Percentiles rank a stretch among this genome's conserved stretches.
These are phyloP conservation scores for Hanseniaspora sp. DNA, from an alignment of 1,139 yeast species.

Conservation along the genomic window DNA sequence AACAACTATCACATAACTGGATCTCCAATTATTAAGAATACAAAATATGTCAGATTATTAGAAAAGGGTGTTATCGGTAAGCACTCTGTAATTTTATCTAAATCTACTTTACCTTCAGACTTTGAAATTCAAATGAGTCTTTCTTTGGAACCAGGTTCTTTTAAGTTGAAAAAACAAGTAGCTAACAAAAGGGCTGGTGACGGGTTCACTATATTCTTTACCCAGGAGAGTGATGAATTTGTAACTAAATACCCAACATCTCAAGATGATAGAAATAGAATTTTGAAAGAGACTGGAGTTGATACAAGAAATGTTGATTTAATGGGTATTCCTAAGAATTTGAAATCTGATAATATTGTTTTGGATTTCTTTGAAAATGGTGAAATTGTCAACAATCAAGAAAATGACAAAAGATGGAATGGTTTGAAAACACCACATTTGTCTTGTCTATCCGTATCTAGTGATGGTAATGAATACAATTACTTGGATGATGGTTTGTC, in stretches of 20 bases:
- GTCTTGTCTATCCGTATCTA: slow-evolving; percentile 24
- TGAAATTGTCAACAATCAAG: slow-evolving; percentile 15
- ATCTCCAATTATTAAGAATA: slow-evolving; percentile 15
- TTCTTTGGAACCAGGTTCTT: slow-evolving; percentile 15
- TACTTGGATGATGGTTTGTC: slow-evolving; percentile 24
- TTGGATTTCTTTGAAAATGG: slow-evolving; percentile 25
- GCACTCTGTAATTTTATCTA: slow-evolving; percentile 13
- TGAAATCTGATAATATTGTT: slow-evolving; percentile 28
- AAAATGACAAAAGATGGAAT: slow-evolving; percentile 13
- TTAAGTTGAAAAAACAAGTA: slow-evolving; percentile 11
- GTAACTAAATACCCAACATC: slow-evolving; percentile 20
- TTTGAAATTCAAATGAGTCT: slow-evolving; percentile 16
- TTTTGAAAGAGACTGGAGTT: slow-evolving; percentile 26
- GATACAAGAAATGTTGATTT: slow-evolving; percentile 22
- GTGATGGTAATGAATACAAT: slow-evolving; percentile 23
- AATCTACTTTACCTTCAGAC: slow-evolving; percentile 13
- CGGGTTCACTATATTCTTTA: slow-evolving; percentile 15
- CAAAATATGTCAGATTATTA: slow-evolving; percentile 12
- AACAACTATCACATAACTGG: slow-evolving; percentile 13
- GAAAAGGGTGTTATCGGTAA: slow-evolving; percentile 15
- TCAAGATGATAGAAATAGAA: slow-evolving; percentile 26
- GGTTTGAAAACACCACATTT: slow-evolving; percentile 22
- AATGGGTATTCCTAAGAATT: slow-evolving; percentile 30
- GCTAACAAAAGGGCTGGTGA: slow-evolving; percentile 16
- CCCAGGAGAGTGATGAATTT: slow-evolving; percentile 10